A percentile compares a stretch with the other conserved stretches of the same genome.
Evolutionary conservation across 169 alveolate species (phyloP).

Genomic region (Eimeria sp.): DNA sequence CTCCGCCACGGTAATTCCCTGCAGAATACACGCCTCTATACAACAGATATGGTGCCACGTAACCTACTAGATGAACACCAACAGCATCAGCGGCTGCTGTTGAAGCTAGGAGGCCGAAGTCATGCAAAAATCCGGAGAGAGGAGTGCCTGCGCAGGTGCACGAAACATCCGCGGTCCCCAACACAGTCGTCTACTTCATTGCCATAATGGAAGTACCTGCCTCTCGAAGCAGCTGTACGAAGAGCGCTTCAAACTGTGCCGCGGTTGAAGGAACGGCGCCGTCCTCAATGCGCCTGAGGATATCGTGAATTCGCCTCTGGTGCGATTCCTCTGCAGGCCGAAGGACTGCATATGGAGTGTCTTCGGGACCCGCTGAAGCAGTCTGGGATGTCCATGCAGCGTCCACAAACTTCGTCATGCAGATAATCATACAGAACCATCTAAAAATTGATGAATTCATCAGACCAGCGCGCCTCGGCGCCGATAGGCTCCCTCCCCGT

Average conservation of each 20-base stretch:
- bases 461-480: neutral
- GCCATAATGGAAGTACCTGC: neutral
- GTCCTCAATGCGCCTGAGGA: neutral
- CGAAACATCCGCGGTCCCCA: neutral
- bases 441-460: neutral
- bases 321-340: slow-evolving; percentile 13
- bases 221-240: neutral
- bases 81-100: neutral
- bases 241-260: neutral
- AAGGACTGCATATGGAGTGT: neutral
- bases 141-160: neutral
- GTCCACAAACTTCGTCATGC: neutral
- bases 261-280: slow-evolving; percentile 1
- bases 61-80: neutral
- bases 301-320: slow-evolving; percentile 12
- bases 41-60: neutral
- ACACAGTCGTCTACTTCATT: neutral
- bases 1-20: slow-evolving; percentile 21
- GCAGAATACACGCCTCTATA: neutral
- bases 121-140: neutral
- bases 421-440: neutral
- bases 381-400: neutral
- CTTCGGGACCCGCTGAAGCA: neutral
- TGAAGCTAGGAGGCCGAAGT: neutral
- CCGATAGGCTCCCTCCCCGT: neutral